phyloP scores from a whole-genome alignment of 495 filamentous ascomycete genomes.

The Aspergillus sclerotioniger region DNA sequence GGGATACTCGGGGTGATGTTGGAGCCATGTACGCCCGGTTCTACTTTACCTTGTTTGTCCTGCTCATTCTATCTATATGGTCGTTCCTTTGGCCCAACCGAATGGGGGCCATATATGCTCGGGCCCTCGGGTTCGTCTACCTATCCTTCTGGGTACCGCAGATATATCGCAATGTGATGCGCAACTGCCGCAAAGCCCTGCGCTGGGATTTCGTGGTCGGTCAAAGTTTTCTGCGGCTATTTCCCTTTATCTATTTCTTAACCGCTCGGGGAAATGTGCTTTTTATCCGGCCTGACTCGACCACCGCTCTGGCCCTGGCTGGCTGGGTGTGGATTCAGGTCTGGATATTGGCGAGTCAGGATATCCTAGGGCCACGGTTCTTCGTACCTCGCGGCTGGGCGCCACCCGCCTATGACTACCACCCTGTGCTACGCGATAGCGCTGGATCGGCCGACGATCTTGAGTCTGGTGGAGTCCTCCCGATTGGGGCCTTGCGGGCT shows the following conservation, averaged over 20 bases:
- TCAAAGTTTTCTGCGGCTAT: constrained; percentile 70
- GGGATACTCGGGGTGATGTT: constrained; percentile 54
- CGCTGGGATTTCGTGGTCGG: constrained; percentile 86
- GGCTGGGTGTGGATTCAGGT: constrained; percentile 95
- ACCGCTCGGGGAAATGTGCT: constrained; percentile 71
- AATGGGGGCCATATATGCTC: constrained; percentile 68
- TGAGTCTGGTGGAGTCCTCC: constrained; percentile 67
- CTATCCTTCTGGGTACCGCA: constrained; percentile 92
- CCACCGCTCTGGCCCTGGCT: constrained; percentile 57
- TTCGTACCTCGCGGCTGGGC: constrained; percentile 68
- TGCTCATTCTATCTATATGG: constrained; percentile 73
- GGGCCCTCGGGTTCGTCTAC: constrained; percentile 65
- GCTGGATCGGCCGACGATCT: constrained; percentile 55
- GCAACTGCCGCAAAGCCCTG: constrained; percentile 86
- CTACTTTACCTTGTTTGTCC: constrained; percentile 64
- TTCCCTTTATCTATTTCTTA: constrained; percentile 82
- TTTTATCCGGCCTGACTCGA: constrained; percentile 68
- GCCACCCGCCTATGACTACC: constrained; percentile 90
- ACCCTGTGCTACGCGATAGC: constrained; percentile 77
- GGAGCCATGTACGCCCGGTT: constrained; percentile 78
- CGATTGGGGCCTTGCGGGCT: constrained; percentile 61
- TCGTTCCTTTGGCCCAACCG: constrained; percentile 70
- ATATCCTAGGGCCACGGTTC: constrained; percentile 81
- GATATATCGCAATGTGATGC: constrained; percentile 82
- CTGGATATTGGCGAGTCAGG: constrained; percentile 71